phyloP scores from a whole-genome alignment of 495 filamentous ascomycete species.

The Xylaria acuta region DNA sequence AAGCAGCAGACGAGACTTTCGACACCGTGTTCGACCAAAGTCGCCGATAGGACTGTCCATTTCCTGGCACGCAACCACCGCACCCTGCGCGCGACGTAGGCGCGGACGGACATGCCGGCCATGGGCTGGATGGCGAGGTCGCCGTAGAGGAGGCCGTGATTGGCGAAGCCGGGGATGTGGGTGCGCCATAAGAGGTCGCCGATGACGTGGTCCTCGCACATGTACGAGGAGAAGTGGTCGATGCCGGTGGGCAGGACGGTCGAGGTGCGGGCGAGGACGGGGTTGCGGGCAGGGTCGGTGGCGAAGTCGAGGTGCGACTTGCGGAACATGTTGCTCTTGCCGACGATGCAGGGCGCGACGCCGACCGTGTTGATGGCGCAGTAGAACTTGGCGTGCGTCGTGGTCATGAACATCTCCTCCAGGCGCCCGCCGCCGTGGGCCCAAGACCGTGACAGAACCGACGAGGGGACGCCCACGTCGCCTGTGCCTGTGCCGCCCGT shows the following conservation, averaged over 20 bases:
- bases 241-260: conserved; percentile 67
- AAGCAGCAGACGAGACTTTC: conserved; percentile 85
- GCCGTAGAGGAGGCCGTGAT: conserved; percentile 82
- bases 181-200: conserved; percentile 87
- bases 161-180: conserved; percentile 64
- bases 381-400: conserved; percentile 97
- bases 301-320: conserved; percentile 84
- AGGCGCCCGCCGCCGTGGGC: conserved; percentile 74
- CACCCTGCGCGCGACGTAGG: conserved; percentile 82
- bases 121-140: conserved; percentile 92
- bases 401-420: conserved; percentile 93
- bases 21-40: conserved; percentile 91
- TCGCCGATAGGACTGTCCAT: conserved; percentile 88
- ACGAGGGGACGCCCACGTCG: conserved; percentile 32
- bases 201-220: conserved; percentile 97
- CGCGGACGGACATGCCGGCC: conserved; percentile 74
- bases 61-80: conserved; percentile 94
- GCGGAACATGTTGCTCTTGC: conserved; percentile 98
- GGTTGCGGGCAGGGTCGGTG: conserved; percentile 62
- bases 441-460: conserved; percentile 41
- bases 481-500: conserved; percentile 36
- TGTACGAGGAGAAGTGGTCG: conserved; percentile 92
- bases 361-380: conserved; percentile 93
- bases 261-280: conserved; percentile 51
- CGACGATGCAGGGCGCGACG: conserved; percentile 91